These are phyloP conservation scores for Sporothrix humicola DNA, from an alignment of 2,329 filamentous ascomycete genomes.

Conservation along the genomic window DNA sequence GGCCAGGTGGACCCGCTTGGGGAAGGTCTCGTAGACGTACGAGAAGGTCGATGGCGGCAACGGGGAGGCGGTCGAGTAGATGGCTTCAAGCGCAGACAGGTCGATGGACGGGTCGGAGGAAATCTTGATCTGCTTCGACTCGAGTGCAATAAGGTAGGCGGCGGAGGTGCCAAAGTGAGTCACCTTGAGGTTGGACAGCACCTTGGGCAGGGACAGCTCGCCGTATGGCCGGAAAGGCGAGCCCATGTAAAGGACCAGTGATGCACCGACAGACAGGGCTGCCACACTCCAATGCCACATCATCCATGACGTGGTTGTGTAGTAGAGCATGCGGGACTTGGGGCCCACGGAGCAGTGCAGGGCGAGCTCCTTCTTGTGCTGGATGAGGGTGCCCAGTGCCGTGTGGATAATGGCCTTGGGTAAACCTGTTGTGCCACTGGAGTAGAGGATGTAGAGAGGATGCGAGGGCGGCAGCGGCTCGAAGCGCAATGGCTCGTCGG, in stretches of 20 bases:
- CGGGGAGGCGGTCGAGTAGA: conserved; percentile 93
- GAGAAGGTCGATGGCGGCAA: conserved; percentile 90
- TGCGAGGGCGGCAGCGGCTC: conserved; percentile 82
- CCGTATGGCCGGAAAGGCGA: conserved; percentile 84
- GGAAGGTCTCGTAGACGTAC: conserved; percentile 87
- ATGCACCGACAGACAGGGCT: conserved; percentile 80
- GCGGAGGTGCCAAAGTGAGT: conserved; percentile 96
- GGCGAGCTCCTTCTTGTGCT: conserved; percentile 96
- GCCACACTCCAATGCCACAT: conserved; percentile 99
- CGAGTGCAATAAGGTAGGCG: conserved; percentile 88
- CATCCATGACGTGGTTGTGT: conserved; percentile 92
- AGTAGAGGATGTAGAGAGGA: conserved; percentile 92
- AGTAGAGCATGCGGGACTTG: conserved; percentile 82
- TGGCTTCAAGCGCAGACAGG: conserved; percentile 73
- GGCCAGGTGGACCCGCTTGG: conserved; percentile 78
- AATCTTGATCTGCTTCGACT: conserved; percentile 71
- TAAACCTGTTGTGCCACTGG: conserved; percentile 82
- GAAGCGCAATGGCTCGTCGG: conserved; percentile 63
- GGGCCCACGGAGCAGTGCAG: conserved; percentile 82
- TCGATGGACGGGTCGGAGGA: conserved; percentile 63
- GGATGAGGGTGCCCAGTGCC: conserved; percentile 84
- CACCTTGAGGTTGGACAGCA: conserved; percentile 80
- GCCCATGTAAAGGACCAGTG: conserved; percentile 87
- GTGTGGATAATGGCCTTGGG: conserved; percentile 97
- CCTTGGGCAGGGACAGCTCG: conserved; percentile 78